Evolutionary conservation across 2,329 filamentous ascomycete genomes (phyloP).

Genomic region (Penicillium sp.): DNA sequence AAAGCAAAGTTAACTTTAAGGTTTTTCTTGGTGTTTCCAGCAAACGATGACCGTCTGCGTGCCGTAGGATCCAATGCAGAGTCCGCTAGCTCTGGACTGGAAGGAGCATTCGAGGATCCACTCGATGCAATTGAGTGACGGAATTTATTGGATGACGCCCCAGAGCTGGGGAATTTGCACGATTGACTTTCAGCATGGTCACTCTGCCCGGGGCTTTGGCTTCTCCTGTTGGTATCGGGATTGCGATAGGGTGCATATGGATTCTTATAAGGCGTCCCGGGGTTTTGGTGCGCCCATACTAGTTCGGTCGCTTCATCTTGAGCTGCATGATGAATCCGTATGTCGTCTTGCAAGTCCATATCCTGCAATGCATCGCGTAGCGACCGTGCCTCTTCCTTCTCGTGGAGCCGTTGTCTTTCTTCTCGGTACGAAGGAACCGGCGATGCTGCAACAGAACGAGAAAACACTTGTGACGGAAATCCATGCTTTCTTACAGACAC

Average conservation of each 20-base stretch:
- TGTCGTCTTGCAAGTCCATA: conserved; percentile 53
- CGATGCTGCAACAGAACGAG: conserved; percentile 26
- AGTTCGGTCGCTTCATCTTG: conserved; percentile 59
- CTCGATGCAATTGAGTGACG: conserved; percentile 17
- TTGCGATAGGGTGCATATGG: conserved; percentile 46
- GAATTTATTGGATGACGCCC: conserved; percentile 9
- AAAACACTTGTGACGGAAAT: conserved; percentile 33
- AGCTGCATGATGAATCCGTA: conserved; percentile 50
- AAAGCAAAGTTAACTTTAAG: conserved; percentile 39
- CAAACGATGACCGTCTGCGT: conserved; percentile 17
- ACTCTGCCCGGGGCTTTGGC: conserved; percentile 37
- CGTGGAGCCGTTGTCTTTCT: conserved; percentile 50
- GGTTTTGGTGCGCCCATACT: conserved; percentile 58
- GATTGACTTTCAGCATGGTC: conserved; percentile 32
- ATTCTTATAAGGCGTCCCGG: conserved; percentile 45
- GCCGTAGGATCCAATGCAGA: conserved; percentile 1
- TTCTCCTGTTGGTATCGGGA: conserved; percentile 40
- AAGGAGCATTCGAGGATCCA: conserved; percentile 16
- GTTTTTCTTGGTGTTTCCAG: conserved; percentile 30
- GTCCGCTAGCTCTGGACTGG: conserved; percentile 17
- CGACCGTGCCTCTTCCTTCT: conserved; percentile 54
- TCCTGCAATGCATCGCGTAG: conserved; percentile 54
- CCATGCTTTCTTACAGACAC: conserved; percentile 32
- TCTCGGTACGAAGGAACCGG: conserved; percentile 49
- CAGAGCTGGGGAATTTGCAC: conserved; percentile 6